phyloP scores from a whole-genome alignment of 306 rosid genomes.

The Prunus armeniaca region DNA sequence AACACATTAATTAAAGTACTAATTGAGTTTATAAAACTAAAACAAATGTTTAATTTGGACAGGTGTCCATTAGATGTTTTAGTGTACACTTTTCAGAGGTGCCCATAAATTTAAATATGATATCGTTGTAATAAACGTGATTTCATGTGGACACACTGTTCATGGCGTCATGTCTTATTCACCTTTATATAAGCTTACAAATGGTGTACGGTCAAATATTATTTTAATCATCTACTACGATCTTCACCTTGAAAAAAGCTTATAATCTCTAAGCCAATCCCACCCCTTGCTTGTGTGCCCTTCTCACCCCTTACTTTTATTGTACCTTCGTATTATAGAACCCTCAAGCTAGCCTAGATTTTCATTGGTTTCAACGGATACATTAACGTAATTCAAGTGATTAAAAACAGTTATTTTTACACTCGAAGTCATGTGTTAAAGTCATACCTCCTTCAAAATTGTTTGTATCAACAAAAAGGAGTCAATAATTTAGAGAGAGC shows the following conservation, averaged over 20 bases:
- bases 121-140: no score
- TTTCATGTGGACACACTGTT: background rate
- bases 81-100: background rate
- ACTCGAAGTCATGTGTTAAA: no score
- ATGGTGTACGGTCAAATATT: constrained; percentile 43
- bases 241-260: constrained; percentile 5
- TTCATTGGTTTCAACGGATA: no score
- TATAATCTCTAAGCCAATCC: constrained; percentile 18
- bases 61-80: background rate
- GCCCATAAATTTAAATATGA: constrained; percentile 5
- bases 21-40: background rate
- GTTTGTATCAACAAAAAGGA: no score
- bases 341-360: background rate
- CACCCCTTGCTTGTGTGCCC: constrained; percentile 8
- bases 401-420: no score
- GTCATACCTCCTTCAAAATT: no score
- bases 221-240: constrained; percentile 37
- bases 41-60: background rate
- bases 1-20: background rate
- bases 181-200: constrained; percentile 9
- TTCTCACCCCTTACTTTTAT: constrained; percentile 5
- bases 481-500: no score
- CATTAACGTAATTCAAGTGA: no score
- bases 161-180: constrained; percentile 23
- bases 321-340: background rate